phyloP scores from a whole-genome alignment of 495 filamentous ascomycete genomes.

The Hypoxylon cercidicola region DNA sequence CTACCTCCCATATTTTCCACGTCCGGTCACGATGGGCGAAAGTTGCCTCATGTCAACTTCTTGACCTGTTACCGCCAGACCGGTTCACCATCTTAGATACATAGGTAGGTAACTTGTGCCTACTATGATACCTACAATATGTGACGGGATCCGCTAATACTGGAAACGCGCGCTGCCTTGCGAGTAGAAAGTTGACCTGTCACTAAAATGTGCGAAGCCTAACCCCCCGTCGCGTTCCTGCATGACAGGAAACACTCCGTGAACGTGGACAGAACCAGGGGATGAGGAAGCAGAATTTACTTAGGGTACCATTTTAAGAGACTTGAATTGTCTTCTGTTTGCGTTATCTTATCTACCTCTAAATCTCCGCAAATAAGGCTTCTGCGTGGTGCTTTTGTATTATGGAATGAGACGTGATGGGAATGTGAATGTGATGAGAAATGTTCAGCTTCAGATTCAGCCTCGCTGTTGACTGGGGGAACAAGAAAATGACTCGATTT shows the following conservation, averaged over 20 bases:
- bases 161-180: conserved; percentile 7
- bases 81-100: conserved; percentile 11
- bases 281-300: no score
- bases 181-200: conserved; percentile 28
- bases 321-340: no score
- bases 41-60: no score
- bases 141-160: not conserved
- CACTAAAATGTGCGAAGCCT: not conserved
- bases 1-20: no score
- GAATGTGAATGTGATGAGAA: not conserved
- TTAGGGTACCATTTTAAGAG: no score
- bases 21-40: no score
- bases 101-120: not conserved
- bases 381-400: conserved; percentile 24
- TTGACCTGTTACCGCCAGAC: conserved; percentile 11
- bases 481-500: not conserved
- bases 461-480: not conserved
- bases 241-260: conserved; percentile 22
- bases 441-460: not conserved
- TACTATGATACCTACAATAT: not conserved
- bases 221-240: conserved; percentile 28
- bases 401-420: conserved; percentile 21
- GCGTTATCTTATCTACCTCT: conserved; percentile 1
- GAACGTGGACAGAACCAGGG: conserved; percentile 5
- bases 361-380: not conserved